Conservation (phyloP, 805 yeast species). For the Candida hungchunana region DNA sequence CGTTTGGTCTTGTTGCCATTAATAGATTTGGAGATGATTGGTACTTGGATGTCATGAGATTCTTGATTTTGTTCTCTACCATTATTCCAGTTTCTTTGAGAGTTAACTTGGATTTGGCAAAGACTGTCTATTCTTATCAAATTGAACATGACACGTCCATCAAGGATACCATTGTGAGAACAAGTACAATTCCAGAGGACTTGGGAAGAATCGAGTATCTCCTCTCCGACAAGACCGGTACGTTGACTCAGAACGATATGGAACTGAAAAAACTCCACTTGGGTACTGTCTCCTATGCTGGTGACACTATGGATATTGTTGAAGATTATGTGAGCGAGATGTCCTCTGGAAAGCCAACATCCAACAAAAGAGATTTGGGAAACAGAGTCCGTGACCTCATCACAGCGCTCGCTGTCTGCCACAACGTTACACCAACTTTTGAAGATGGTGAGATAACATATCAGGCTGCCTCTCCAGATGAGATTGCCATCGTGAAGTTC, state of each 20-base stretch:
- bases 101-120: conserved; percentile 92
- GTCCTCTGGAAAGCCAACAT: conserved; percentile 21
- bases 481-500: conserved; percentile 92
- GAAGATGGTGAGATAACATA: conserved; percentile 74
- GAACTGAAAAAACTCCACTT: conserved; percentile 88
- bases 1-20: conserved; percentile 71
- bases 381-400: conserved; percentile 76
- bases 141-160: conserved; percentile 84
- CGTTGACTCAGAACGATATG: conserved; percentile 97
- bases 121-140: conserved; percentile 92
- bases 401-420: conserved; percentile 86
- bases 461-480: conserved; percentile 99
- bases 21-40: conserved; percentile 73
- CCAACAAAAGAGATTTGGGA: conserved; percentile 64
- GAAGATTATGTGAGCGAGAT: conserved; percentile 50
- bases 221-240: conserved; percentile 93
- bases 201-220: conserved; percentile 92
- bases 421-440: conserved; percentile 91
- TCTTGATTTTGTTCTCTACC: conserved; percentile 86
- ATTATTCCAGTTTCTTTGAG: conserved; percentile 94
- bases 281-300: conserved; percentile 89
- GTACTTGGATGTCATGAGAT: conserved; percentile 90
- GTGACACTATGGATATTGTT: conserved; percentile 89
- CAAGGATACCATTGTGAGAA: conserved; percentile 86
- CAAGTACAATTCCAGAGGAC: conserved; percentile 97